Conservation (phyloP, 2,329 filamentous ascomycete genomes). For the Stagonosporopsis cucurbitacearum region DNA sequence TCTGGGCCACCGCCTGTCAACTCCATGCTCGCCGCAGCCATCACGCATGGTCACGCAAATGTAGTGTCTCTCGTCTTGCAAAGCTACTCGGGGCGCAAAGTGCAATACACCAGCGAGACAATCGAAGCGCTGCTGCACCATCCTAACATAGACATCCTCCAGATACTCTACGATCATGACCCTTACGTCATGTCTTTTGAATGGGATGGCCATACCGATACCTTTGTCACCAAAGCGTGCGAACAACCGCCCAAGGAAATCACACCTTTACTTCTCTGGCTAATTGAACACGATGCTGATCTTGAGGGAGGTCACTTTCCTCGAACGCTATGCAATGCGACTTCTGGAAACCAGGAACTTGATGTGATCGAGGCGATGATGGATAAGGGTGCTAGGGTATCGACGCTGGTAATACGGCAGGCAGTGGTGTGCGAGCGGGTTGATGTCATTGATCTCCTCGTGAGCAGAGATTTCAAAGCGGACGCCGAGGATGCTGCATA, state of each 20-base stretch:
- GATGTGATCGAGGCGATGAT: conserved; percentile 13
- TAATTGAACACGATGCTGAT: conserved; percentile 14
- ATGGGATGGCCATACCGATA: conserved; percentile 12
- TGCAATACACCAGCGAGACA: conserved; percentile 3
- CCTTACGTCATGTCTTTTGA: conserved; percentile 6
- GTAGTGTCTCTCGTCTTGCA: conserved; percentile 5
- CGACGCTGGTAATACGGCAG: conserved; percentile 3
- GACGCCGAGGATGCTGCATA: neutral
- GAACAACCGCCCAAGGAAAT: conserved; percentile 16
- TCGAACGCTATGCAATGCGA: conserved; percentile 3
- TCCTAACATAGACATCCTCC: conserved; percentile 13
- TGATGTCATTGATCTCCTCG: conserved; percentile 10
- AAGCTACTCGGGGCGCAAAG: conserved; percentile 4
- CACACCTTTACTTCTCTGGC: conserved; percentile 8
- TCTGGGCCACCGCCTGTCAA: neutral
- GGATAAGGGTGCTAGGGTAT: conserved; percentile 7
- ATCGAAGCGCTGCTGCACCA: conserved; percentile 5
- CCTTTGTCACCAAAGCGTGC: conserved; percentile 19
- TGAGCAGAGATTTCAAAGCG: neutral
- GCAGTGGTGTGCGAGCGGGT: conserved; percentile 13
- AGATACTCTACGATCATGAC: conserved; percentile 14
- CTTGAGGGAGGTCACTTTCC: conserved; percentile 5
- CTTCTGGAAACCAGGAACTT: conserved; percentile 4
- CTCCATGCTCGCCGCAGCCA: conserved; percentile 4
- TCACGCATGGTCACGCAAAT: conserved; percentile 2